Evolutionary conservation across 2,329 filamentous ascomycete genomes (phyloP).

Genomic region (Sordariomycetes sp.): DNA sequence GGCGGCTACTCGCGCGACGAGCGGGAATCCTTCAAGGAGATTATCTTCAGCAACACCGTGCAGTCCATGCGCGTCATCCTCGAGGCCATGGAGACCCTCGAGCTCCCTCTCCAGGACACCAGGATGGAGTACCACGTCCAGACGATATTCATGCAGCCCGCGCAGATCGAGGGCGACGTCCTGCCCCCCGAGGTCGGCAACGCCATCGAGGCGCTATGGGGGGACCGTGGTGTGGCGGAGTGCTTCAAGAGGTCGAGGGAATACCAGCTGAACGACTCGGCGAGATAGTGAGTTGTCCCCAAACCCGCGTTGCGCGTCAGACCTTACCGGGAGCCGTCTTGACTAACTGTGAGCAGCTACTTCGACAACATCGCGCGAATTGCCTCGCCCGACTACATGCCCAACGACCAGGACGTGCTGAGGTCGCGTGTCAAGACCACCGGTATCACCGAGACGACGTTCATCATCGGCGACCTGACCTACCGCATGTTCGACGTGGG

Average conservation of each 20-base stretch:
- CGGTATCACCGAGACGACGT: constrained; percentile 92
- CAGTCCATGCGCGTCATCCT: constrained; percentile 61
- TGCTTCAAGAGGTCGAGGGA: constrained; percentile 94
- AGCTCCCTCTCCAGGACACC: constrained; percentile 79
- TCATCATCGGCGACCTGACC: constrained; percentile 88
- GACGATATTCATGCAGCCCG: constrained; percentile 97
- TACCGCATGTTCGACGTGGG: constrained; percentile 98
- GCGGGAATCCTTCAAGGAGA: constrained; percentile 60
- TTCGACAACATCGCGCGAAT: constrained; percentile 93
- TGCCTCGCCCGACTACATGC: constrained; percentile 82
- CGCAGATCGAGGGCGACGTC: constrained; percentile 91
- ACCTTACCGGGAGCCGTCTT: background rate
- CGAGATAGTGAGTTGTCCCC: constrained; percentile 68
- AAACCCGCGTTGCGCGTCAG: background rate
- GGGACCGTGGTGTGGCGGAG: constrained; percentile 83
- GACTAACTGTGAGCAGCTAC: constrained; percentile 54
- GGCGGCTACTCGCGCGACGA: constrained; percentile 94
- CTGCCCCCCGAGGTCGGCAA: constrained; percentile 89
- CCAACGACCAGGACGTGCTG: constrained; percentile 89
- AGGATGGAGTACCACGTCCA: constrained; percentile 95
- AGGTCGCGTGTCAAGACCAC: constrained; percentile 96
- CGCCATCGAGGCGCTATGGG: constrained; percentile 88
- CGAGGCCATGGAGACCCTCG: constrained; percentile 58
- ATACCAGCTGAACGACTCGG: constrained; percentile 93
- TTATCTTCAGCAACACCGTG: constrained; percentile 61